phyloP scores from a whole-genome alignment of 805 yeast species.

The Clavispora carvajalis region DNA sequence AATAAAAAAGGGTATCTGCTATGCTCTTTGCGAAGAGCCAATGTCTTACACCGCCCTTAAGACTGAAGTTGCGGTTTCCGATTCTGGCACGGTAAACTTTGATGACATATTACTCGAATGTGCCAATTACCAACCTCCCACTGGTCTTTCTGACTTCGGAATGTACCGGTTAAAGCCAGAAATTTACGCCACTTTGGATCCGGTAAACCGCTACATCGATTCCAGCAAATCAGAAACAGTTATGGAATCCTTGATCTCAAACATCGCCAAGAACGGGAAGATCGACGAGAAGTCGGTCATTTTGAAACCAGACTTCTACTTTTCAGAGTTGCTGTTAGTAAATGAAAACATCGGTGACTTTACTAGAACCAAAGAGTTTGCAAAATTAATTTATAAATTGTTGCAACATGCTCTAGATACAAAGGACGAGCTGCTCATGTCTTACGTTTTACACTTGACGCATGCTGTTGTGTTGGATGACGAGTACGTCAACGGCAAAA shows the following conservation, averaged over 20 bases:
- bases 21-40: slow-evolving; percentile 48
- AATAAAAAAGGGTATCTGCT: slow-evolving; percentile 42
- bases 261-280: slow-evolving; percentile 34
- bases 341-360: slow-evolving; percentile 40
- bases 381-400: slow-evolving; percentile 53
- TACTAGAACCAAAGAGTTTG: slow-evolving; percentile 48
- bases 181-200: slow-evolving; percentile 54
- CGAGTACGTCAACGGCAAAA: slow-evolving; percentile 36
- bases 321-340: slow-evolving; percentile 30
- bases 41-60: slow-evolving; percentile 48
- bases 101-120: slow-evolving; percentile 54
- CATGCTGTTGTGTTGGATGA: slow-evolving; percentile 60
- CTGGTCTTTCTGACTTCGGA: slow-evolving; percentile 54
- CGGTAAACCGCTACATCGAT: slow-evolving; percentile 17
- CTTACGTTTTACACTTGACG: slow-evolving; percentile 59
- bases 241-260: slow-evolving; percentile 41
- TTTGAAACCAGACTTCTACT: slow-evolving; percentile 41
- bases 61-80: slow-evolving; percentile 14
- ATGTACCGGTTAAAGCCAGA: slow-evolving; percentile 62
- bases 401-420: slow-evolving; percentile 48
- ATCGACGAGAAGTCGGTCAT: slow-evolving; percentile 39
- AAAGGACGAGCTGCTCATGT: slow-evolving; percentile 49
- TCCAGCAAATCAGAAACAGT: slow-evolving; percentile 48
- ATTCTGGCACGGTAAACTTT: slow-evolving; percentile 33
- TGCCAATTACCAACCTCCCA: slow-evolving; percentile 61